Base-by-base conservation (phyloP, 2,329 filamentous ascomycete species). In the Aspergillus sclerotialis region DNA sequence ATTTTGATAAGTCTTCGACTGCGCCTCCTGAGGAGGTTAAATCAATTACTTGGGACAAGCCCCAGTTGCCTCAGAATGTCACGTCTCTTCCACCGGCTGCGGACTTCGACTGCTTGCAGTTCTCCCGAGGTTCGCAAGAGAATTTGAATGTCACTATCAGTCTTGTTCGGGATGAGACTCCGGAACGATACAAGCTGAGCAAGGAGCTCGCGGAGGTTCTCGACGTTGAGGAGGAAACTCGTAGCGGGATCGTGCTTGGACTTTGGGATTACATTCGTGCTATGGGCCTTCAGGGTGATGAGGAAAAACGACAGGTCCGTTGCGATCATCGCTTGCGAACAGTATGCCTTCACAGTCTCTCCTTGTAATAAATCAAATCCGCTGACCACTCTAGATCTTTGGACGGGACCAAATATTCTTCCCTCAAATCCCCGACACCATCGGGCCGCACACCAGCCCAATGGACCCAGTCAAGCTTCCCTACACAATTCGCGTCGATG, bases 181-280 rank as follows among this genome's bases (percentile, higher is more conserved):
- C 86, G 0, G 90, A 96, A 59, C 76, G 88, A 36, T 95, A 83
- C 57, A 77, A 78, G 48, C 66, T 96, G 16, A 92, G 80, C 61
- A 78, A 82, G 32, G 78, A 81, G 37, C 69, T 98, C 29, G 81
- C 87, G 8, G 84, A 93, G 32, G 75, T 96, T 10, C 70, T 96
- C 12, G 92, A 95, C 53, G 84, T 85, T 52, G 73, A 80, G 31
- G 87, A 94, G 60, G 90, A 87, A 32, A 90, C 92, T 17, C 81
- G 88, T 18, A 82, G 87, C 25, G 88, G 92, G 42, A 83, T 89
- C 5, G 80, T 94, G 17, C 85, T 93, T 72, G 89, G 84, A 10
- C 75, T 98, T 19, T 98, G 89, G 87, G 89, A 95, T 56, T 98
- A 98, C 53, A 84, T 94, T 46, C 82, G 86, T 48, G 73, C 84